Conservation (phyloP, 2,329 filamentous ascomycete species). For the Mycocentrospora acerina region DNA sequence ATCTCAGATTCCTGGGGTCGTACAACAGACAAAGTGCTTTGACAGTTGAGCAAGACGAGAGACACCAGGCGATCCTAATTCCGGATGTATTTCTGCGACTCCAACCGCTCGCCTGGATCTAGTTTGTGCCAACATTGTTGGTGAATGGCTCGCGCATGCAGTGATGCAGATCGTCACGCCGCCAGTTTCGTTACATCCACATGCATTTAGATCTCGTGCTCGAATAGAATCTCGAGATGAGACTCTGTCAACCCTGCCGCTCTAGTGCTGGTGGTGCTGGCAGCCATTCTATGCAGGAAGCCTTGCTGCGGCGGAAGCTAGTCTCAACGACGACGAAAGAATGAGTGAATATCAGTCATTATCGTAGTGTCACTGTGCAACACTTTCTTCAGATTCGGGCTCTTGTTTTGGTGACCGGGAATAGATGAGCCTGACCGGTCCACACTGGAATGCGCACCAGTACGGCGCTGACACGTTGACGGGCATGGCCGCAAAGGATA, state of each 20-base stretch:
- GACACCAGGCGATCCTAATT: conserved; percentile 10
- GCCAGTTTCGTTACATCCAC: conserved; percentile 1
- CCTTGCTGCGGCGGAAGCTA: conserved; percentile 19
- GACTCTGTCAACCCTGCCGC: not conserved
- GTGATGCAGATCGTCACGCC: conserved; percentile 4
- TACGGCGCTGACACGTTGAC: conserved; percentile 18
- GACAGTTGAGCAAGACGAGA: conserved; percentile 7
- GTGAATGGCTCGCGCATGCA: conserved; percentile 5
- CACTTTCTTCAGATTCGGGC: conserved; percentile 3
- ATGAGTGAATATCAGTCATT: conserved; percentile 10
- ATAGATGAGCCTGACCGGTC: too few relatives aligned
- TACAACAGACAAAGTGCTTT: conserved; percentile 27
- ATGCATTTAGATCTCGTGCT: conserved; percentile 1
- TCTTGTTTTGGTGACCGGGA: too few relatives aligned
- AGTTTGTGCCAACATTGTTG: conserved; percentile 1
- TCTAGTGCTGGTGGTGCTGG: conserved; percentile 5
- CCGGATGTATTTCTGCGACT: conserved; percentile 7
- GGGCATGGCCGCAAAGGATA: conserved; percentile 3
- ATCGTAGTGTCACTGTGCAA: conserved; percentile 13
- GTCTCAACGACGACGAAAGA: conserved; percentile 4
- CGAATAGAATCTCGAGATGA: conserved; percentile 2
- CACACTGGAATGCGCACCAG: not conserved
- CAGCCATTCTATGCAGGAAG: conserved; percentile 12
- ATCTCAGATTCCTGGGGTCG: conserved; percentile 17
- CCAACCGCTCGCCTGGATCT: conserved; percentile 16